These are phyloP conservation scores for Zymoseptoria pseudotritici DNA, from an alignment of 2,329 filamentous ascomycete genomes.

Conservation along the genomic window DNA sequence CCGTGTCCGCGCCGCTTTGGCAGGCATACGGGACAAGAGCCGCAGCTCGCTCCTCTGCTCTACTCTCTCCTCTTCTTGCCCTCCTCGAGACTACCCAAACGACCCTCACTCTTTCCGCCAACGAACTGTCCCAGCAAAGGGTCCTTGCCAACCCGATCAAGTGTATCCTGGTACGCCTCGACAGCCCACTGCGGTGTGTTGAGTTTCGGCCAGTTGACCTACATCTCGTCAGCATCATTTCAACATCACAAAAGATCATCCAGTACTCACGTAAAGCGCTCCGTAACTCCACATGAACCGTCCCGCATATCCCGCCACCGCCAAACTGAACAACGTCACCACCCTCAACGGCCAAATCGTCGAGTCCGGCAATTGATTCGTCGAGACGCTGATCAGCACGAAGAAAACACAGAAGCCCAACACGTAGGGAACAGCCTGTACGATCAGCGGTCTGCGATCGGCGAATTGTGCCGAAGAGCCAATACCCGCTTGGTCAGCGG, in stretches of 20 bases:
- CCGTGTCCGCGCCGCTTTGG: too few species aligned
- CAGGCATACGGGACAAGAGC: too few species aligned
- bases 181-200: conserved; percentile 79
- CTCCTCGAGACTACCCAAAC: conserved; percentile 82
- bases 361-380: conserved; percentile 62
- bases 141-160: conserved; percentile 74
- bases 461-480: conserved; percentile 69
- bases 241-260: neutral
- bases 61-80: conserved; percentile 97
- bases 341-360: conserved; percentile 73
- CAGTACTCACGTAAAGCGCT: conserved; percentile 78
- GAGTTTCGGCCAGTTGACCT: conserved; percentile 98
- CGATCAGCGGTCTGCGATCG: conserved; percentile 74
- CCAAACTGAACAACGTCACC: conserved; percentile 71
- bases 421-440: conserved; percentile 91
- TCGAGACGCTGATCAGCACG: conserved; percentile 66
- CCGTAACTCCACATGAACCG: conserved; percentile 78
- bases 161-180: conserved; percentile 83
- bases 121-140: conserved; percentile 71
- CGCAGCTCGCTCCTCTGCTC: neutral
- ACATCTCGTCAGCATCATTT: conserved; percentile 13
- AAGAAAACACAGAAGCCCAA: conserved; percentile 81
- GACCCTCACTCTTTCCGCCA: conserved; percentile 67
- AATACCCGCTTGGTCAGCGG: conserved; percentile 57
- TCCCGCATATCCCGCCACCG: conserved; percentile 61